These are phyloP conservation scores for Leccinum subspadiceum DNA, from an alignment of 1,284 basidiomycete genomes.

Conservation along the genomic window DNA sequence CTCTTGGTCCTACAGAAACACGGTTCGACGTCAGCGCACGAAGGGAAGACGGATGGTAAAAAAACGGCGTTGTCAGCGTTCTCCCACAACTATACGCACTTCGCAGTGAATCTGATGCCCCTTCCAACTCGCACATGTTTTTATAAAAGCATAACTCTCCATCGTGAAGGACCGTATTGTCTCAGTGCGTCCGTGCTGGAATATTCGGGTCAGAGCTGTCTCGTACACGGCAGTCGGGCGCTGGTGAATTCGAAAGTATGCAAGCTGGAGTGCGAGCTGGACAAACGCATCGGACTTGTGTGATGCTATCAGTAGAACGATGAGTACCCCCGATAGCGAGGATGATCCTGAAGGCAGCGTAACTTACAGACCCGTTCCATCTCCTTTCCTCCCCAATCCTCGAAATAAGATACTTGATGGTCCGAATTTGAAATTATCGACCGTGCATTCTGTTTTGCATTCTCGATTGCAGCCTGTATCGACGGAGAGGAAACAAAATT, in stretches of 20 bases:
- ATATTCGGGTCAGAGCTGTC: slow-evolving; percentile 90
- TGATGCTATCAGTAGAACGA: slow-evolving; percentile 45
- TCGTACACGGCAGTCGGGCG: slow-evolving; percentile 91
- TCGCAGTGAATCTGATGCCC: slow-evolving; percentile 1
- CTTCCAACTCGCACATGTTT: slow-evolving; percentile 19
- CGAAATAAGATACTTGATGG: slow-evolving; percentile 81
- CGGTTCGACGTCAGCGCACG: not conserved
- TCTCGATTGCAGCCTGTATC: slow-evolving; percentile 57
- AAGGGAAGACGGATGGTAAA: not conserved
- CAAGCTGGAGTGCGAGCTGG: slow-evolving; percentile 92
- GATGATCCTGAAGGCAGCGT: not conserved
- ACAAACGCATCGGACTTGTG: slow-evolving; percentile 88
- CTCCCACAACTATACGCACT: slow-evolving; percentile 13
- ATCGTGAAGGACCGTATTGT: slow-evolving; percentile 81
- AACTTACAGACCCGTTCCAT: slow-evolving; percentile 76
- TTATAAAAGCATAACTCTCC: slow-evolving; percentile 76
- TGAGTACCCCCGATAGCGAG: slow-evolving; percentile 1
- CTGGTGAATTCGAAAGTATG: slow-evolving; percentile 82
- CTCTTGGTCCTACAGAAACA: slow-evolving; percentile 9
- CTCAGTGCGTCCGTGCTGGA: slow-evolving; percentile 90
- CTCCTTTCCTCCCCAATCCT: slow-evolving; percentile 87
- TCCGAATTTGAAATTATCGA: slow-evolving; percentile 79
- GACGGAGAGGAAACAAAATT: slow-evolving; percentile 76
- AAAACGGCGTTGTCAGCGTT: not conserved
- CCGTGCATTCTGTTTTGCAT: slow-evolving; percentile 60